Evolutionary conservation across 352 stramenopile genomes (phyloP), one percentile per base, ranked within the genome.

Genomic region (Pythium coloratum): DNA sequence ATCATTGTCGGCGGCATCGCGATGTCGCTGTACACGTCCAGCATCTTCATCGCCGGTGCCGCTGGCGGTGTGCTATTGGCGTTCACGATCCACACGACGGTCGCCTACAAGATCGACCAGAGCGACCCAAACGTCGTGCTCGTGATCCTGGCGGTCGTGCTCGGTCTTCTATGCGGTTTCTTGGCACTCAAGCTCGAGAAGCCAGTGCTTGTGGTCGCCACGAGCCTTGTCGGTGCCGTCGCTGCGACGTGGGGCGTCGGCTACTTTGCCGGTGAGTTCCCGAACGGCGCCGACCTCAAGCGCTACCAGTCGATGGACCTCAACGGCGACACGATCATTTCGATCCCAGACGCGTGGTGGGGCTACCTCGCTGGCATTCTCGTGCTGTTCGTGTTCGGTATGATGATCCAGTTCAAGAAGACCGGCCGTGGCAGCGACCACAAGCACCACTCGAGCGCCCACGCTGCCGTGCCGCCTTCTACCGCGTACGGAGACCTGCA

Each of bases 261-360:
- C 46, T 86, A 86, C 66, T 90, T 86, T 67, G 78, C 75, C 1
- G 80, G 81, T 55, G 57, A 73, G 44, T 90, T 86, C 69, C 81
- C 81, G n/a, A 87, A 64, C 30, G 72, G 71, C 50, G 75, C 77
- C 33, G 68, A 89, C 55, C 72, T 89, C 49, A 64, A 71, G 20
- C 59, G 65, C 49, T 80, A 83, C 64, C 65, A 70, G 12, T 62
- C 50, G 18, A 67, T 76, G 34, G 71, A 74, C 36, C 67, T 69
- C 7, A 71, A 73, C 8, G 75, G 77, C 8, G 65, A 84, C 32
- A 66, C 67, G 18, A 62, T 70, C 10, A 71, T 79, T 34, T 73
- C 68, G 12, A 78, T 91, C 69, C 80, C 81, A 3, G 66, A 70
- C 14, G 76, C 72, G 5, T 91, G 81, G 80, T 91, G 81, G 76